Base-by-base conservation (phyloP, 1,284 basidiomycete species). In the Dichomitus squalens region DNA sequence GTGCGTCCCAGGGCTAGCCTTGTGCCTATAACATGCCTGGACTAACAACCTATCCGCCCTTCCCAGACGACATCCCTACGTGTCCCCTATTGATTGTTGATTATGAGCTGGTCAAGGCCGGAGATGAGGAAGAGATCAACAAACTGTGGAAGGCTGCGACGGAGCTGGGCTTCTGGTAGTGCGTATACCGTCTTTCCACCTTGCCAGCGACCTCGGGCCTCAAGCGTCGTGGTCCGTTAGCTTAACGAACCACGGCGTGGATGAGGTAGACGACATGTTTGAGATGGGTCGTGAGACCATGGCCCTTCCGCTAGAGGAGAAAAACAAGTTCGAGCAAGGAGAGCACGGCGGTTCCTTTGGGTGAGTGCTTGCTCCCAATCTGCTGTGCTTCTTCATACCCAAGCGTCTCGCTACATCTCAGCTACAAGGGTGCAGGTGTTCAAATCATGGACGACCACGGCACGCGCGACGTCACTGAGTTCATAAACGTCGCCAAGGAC, bases 71-170 rank as follows among this genome's bases (percentile, higher is more conserved):
- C 57, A 66, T 73, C 8, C 66, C 70, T 0, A 72, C 70, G 14
- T 70, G 72, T 41, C 73, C 74, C 1, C 62, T 77, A 2, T 66
- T 73, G 33, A 66, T 77, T 23, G 64, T 76, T 29, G 75, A 76
- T 65, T 76, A 70, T 52, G 53, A 65, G 47, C 65, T 69, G 20
- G 39, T 77, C 18, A 56, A 57, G 7, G 58, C 63, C 2, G 56
- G 65, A 9, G 68, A 73, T 38, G 35, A 58, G 35, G 43, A 54
- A 0, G 72, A 74, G 55, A 65, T 70, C 12, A 61, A 68, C 36
- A 65, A 58, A 52, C 63, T 73, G 2, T 73, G 72, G 71, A 58
- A 70, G 33, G 72, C 71, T 14, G 68, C 70, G 3, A 73, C 71
- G 9, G 57, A 69, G 47, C 65, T 72, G 0, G 72, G 71, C 6